Percentiles rank a stretch among this genome's conserved stretches.
Evolutionary conservation across 768 basidiomycete genomes (phyloP).

Genomic region (Zangia roseola): DNA sequence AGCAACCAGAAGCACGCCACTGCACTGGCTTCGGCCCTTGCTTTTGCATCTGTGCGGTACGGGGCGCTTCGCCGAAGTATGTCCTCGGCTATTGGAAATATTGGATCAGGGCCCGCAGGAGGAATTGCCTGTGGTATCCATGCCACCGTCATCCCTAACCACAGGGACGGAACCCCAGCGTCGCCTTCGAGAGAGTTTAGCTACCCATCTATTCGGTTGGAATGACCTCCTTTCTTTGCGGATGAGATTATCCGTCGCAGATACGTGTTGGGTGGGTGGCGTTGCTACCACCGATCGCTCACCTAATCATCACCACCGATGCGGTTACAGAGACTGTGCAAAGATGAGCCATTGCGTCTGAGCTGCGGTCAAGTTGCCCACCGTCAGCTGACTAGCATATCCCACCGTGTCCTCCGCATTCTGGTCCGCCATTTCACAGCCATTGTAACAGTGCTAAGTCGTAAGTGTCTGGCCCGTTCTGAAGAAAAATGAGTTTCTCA

Average conservation of each 20-base stretch:
- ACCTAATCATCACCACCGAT: conserved; percentile 12
- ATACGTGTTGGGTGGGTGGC: conserved; percentile 42
- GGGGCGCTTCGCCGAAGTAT: conserved; percentile 38
- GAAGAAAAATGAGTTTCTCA: conserved; percentile 6
- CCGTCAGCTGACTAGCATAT: conserved; percentile 48
- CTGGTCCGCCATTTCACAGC: conserved; percentile 57
- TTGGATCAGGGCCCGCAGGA: conserved; percentile 32
- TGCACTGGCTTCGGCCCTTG: conserved; percentile 31
- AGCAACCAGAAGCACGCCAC: conserved; percentile 25
- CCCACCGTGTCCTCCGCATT: conserved; percentile 51
- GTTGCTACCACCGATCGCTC: conserved; percentile 9
- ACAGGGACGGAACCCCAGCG: conserved; percentile 38
- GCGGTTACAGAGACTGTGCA: conserved; percentile 51
- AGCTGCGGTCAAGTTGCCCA: conserved; percentile 55
- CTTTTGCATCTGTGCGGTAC: conserved; percentile 35
- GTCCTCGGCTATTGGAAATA: conserved; percentile 45
- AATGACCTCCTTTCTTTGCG: conserved; percentile 51
- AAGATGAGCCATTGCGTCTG: conserved; percentile 38
- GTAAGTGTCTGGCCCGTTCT: conserved; percentile 35
- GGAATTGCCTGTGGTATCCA: conserved; percentile 37
- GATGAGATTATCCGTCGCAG: conserved; percentile 50
- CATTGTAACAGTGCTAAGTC: conserved; percentile 40
- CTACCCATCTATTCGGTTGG: conserved; percentile 62
- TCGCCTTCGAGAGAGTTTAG: conserved; percentile 51
- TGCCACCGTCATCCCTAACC: conserved; percentile 28